These are phyloP conservation scores for Cardamine chenopodiifolia DNA, from an alignment of 345 rosid species.

Conservation along the genomic window DNA sequence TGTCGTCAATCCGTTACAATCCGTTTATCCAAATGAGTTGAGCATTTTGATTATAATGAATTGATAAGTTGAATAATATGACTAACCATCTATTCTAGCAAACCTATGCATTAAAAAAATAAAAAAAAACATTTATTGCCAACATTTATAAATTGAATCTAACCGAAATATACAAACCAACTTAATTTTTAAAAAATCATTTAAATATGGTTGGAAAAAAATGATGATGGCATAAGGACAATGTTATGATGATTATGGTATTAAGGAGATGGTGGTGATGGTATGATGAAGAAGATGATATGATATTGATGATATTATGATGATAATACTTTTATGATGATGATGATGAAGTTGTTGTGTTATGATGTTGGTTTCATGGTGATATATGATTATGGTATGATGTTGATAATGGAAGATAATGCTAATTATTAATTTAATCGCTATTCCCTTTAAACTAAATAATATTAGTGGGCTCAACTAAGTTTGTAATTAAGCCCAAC, in stretches of 20 bases:
- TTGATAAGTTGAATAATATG: background rate
- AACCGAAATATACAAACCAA: no score
- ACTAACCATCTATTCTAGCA: background rate
- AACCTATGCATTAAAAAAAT: background rate
- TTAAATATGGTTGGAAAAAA: background rate
- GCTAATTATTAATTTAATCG: background rate
- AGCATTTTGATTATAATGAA: background rate
- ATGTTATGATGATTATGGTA: no score
- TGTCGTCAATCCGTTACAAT: no score
- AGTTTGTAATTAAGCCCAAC: background rate
- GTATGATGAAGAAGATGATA: background rate
- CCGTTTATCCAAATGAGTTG: background rate
- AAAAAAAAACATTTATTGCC: no score
- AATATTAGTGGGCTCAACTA: background rate
- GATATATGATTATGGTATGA: background rate
- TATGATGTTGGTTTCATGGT: background rate
- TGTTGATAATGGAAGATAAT: background rate
- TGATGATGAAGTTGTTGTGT: no score
- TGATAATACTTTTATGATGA: no score
- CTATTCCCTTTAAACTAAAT: background rate
- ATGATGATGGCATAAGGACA: background rate
- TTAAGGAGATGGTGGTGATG: no score
- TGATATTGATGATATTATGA: no score
- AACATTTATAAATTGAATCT: no score
- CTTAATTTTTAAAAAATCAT: no score